Percentiles rank a stretch among this genome's conserved stretches.
Evolutionary conservation across 169 alveolate species (phyloP).

Genomic region (Plasmodium inui): DNA sequence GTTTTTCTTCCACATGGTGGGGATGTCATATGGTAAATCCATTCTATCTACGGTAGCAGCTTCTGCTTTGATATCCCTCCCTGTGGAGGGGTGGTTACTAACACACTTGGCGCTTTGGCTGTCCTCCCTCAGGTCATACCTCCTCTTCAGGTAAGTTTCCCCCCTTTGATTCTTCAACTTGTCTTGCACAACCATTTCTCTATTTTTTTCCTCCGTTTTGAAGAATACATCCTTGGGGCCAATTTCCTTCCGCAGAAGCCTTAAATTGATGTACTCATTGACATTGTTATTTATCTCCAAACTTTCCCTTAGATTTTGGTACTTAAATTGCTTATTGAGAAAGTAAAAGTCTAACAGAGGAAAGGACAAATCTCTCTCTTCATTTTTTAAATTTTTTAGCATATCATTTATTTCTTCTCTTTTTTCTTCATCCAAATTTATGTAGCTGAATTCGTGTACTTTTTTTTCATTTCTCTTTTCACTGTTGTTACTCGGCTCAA

Average conservation of each 20-base stretch:
- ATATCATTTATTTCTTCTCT: slow-evolving; percentile 49
- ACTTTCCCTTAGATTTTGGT: slow-evolving; percentile 61
- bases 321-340: slow-evolving; percentile 60
- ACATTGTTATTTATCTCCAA: slow-evolving; percentile 22
- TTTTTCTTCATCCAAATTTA: slow-evolving; percentile 15
- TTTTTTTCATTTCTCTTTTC: slow-evolving; percentile 56
- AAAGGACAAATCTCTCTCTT: slow-evolving; percentile 54
- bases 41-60: neutral
- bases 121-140: neutral
- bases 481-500: slow-evolving; percentile 5
- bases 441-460: neutral
- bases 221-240: slow-evolving; percentile 33
- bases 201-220: slow-evolving; percentile 23
- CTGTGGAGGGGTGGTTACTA: neutral
- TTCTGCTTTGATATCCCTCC: neutral
- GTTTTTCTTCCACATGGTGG: slow-evolving; percentile 26
- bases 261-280: slow-evolving; percentile 63
- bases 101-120: neutral
- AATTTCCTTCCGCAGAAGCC: slow-evolving; percentile 40
- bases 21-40: neutral
- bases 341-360: slow-evolving; percentile 58
- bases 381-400: slow-evolving; percentile 54
- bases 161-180: slow-evolving; percentile 5
- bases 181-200: neutral
- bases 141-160: neutral